Evolutionary conservation across 371 early-diverging fungal genomes (phyloP).

Genomic region (Capniomyces stellatus): DNA sequence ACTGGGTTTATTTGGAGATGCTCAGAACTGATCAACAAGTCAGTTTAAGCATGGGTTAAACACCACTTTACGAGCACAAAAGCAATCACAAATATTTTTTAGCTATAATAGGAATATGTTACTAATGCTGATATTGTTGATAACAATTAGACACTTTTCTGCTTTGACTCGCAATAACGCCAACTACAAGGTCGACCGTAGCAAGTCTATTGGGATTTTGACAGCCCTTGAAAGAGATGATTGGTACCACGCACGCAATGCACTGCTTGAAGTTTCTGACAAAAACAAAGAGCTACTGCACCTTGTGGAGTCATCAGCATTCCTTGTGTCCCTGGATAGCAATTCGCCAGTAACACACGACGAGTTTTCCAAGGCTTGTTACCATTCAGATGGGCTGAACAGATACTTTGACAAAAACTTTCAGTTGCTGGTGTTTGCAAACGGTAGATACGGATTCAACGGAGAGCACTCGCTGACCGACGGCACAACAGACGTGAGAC

Average conservation of each 20-base stretch:
- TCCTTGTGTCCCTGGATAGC: slow-evolving; percentile 41
- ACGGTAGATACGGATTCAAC: slow-evolving; percentile 27
- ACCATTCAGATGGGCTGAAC: slow-evolving; percentile 26
- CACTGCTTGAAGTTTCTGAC: slow-evolving; percentile 23
- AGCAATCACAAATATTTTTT: no score
- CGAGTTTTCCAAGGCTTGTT: slow-evolving; percentile 29
- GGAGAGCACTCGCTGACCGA: slow-evolving; percentile 32
- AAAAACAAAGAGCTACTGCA: slow-evolving; percentile 28
- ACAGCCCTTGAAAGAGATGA: slow-evolving; percentile 33
- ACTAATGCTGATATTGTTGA: no score
- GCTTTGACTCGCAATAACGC: no score
- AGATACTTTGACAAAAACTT: slow-evolving; percentile 31
- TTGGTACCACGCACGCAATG: slow-evolving; percentile 27
- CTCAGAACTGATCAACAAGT: no score
- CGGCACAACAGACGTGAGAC: slow-evolving; percentile 26
- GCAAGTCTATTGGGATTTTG: slow-evolving; percentile 30
- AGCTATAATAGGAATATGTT: no score
- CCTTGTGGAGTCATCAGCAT: slow-evolving; percentile 33
- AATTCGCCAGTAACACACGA: slow-evolving; percentile 32
- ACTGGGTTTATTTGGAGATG: no score
- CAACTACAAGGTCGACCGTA: slow-evolving; percentile 9
- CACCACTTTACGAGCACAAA: no score
- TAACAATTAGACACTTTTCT: no score
- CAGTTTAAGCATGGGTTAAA: no score
- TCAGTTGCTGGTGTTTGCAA: slow-evolving; percentile 26